Conservation (phyloP, 495 filamentous ascomycete species). For the Zalerion maritima region DNA sequence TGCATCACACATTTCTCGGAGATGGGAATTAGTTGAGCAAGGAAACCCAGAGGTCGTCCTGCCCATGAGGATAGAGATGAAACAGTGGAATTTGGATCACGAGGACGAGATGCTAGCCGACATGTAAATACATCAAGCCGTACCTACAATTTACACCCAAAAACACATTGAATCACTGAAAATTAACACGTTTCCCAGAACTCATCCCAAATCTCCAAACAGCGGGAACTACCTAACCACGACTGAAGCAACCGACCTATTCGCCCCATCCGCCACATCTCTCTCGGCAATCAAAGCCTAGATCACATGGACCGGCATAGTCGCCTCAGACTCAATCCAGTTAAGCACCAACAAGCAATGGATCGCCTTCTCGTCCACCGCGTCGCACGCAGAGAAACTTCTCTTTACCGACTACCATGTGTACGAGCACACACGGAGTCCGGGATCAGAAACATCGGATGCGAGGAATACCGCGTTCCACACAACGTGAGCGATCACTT, state of each 20-base stretch:
- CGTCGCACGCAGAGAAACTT: conserved; percentile 37
- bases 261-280: conserved; percentile 28
- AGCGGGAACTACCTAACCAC: conserved; percentile 40
- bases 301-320: conserved; percentile 36
- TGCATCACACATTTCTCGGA: no score
- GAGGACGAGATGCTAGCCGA: conserved; percentile 19
- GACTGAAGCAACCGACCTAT: conserved; percentile 35
- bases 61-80: conserved; percentile 14
- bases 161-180: conserved; percentile 57
- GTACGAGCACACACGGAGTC: conserved; percentile 30
- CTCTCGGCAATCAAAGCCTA: conserved; percentile 32
- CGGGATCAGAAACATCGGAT: conserved; percentile 14
- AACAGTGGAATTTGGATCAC: conserved; percentile 13
- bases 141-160: background rate
- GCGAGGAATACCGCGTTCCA: conserved; percentile 37
- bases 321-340: conserved; percentile 20
- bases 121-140: no score
- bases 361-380: conserved; percentile 39
- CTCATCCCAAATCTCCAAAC: conserved; percentile 43
- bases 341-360: conserved; percentile 12
- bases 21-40: no score
- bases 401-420: conserved; percentile 41
- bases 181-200: conserved; percentile 78
- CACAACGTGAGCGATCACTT: conserved; percentile 33
- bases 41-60: conserved; percentile 13